Percentiles rank a stretch among this genome's conserved stretches.
phyloP scores from a whole-genome alignment of 208 protist species.

The Plasmodiophora brassicae region DNA sequence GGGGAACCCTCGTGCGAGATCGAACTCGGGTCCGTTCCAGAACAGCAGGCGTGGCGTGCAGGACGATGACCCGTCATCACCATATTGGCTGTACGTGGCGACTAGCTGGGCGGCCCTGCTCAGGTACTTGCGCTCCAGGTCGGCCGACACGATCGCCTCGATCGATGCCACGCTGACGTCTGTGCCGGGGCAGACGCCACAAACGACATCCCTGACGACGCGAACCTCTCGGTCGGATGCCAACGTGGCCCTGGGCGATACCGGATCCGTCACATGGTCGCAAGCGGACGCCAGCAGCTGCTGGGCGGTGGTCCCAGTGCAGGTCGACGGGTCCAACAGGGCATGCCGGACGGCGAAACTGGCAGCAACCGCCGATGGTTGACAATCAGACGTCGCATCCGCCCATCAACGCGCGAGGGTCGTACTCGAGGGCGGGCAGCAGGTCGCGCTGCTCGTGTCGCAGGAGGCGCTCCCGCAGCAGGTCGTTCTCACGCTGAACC shows the following conservation, averaged over 20 bases:
- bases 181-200: background rate
- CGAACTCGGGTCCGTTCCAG: background rate
- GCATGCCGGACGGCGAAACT: background rate
- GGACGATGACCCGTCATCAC: too few species aligned
- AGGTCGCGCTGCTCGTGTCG: background rate
- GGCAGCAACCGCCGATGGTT: background rate
- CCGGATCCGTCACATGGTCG: background rate
- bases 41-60: conserved; percentile 13
- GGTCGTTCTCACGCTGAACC: background rate
- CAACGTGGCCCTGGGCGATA: background rate
- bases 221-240: background rate
- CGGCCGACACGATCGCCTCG: background rate
- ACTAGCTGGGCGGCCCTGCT: background rate
- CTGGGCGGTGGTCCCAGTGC: background rate
- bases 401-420: background rate
- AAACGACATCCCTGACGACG: background rate
- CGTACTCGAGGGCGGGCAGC: background rate
- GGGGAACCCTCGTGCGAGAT: background rate
- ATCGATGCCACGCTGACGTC: background rate
- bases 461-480: background rate
- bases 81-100: background rate
- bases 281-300: background rate
- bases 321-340: background rate
- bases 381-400: background rate
- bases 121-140: background rate